Percentiles rank a stretch among this genome's conserved stretches.
Evolutionary conservation across 495 filamentous ascomycete genomes (phyloP).

Genomic region (Hypoxylon trugodes): DNA sequence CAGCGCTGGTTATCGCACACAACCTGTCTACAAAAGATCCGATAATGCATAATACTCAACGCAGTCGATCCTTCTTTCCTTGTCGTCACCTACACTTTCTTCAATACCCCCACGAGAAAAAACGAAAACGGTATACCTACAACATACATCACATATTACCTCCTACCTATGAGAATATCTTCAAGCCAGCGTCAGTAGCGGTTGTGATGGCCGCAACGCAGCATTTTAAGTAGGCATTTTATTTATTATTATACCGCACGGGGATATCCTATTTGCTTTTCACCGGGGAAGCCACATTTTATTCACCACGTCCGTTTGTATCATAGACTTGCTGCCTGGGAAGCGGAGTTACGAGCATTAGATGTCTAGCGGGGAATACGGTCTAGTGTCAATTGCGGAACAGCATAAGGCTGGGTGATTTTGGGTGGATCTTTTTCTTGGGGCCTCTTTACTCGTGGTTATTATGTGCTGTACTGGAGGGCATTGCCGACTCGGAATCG

Average conservation of each 20-base stretch:
- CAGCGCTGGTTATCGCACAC: constrained; percentile 36
- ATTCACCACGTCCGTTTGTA: constrained; percentile 40
- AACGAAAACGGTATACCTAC: constrained; percentile 12
- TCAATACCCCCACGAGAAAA: constrained; percentile 15
- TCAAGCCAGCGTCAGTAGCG: constrained; percentile 32
- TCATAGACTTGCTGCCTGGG: constrained; percentile 43
- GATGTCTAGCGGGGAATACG: constrained; percentile 29
- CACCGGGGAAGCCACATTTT: constrained; percentile 21
- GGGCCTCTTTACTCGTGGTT: constrained; percentile 22
- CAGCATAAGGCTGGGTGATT: constrained; percentile 23
- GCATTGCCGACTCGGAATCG: constrained; percentile 44
- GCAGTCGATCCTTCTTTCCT: constrained; percentile 37
- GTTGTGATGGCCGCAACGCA: constrained; percentile 11
- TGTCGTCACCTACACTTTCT: constrained; percentile 19
- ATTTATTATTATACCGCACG: constrained; percentile 28
- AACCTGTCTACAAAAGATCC: constrained; percentile 11
- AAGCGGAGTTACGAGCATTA: constrained; percentile 45
- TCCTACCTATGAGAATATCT: neutral
- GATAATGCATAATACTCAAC: constrained; percentile 48
- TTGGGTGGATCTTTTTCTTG: constrained; percentile 20
- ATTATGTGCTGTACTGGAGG: constrained; percentile 38
- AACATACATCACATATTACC: constrained; percentile 1
- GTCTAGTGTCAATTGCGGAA: constrained; percentile 17
- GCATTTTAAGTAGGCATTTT: constrained; percentile 39
- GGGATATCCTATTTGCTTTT: constrained; percentile 25